Percentiles rank a stretch among this genome's conserved stretches.
These are phyloP conservation scores for Monosporascus cannonballus DNA, from an alignment of 2,329 filamentous ascomycete species.

Conservation along the genomic window DNA sequence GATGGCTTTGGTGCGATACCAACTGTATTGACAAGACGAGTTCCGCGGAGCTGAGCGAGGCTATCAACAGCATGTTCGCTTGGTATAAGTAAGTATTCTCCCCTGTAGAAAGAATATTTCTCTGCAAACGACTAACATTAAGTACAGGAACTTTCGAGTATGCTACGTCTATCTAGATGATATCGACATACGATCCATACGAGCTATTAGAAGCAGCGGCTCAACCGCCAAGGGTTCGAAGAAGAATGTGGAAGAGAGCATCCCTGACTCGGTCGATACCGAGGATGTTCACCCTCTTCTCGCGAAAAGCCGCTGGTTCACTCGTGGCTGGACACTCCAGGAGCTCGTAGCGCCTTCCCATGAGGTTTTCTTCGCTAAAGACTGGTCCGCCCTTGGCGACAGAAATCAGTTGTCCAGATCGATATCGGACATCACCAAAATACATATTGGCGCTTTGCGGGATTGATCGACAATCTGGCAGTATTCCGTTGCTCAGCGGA, in stretches of 20 bases:
- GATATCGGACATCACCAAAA: conserved; percentile 10
- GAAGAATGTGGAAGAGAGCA: not conserved
- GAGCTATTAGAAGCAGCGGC: not conserved
- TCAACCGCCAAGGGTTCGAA: not conserved
- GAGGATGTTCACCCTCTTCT: conserved; percentile 2
- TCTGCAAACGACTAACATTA: too few relatives aligned
- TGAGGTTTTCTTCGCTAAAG: conserved; percentile 17
- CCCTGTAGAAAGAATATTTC: too few relatives aligned
- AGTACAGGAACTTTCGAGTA: conserved; percentile 8
- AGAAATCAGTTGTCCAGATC: not conserved
- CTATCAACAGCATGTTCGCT: conserved; percentile 31
- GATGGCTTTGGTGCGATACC: conserved; percentile 31
- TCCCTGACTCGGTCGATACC: too few relatives aligned
- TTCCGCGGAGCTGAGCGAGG: conserved; percentile 28
- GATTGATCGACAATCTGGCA: conserved; percentile 8
- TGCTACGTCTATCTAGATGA: conserved; percentile 30
- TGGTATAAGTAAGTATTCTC: conserved; percentile 19
- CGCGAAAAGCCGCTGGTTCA: conserved; percentile 18
- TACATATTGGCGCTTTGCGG: conserved; percentile 13
- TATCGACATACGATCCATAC: conserved; percentile 7
- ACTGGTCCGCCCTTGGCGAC: conserved; percentile 10
- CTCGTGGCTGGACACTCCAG: conserved; percentile 21
- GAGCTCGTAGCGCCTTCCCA: conserved; percentile 16
- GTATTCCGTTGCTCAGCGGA: conserved; percentile 29
- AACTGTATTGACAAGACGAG: conserved; percentile 31